Percentiles rank a stretch among this genome's conserved stretches.
Conservation (phyloP, 2,329 filamentous ascomycete genomes). For the Chrysoporthe cubensis region DNA sequence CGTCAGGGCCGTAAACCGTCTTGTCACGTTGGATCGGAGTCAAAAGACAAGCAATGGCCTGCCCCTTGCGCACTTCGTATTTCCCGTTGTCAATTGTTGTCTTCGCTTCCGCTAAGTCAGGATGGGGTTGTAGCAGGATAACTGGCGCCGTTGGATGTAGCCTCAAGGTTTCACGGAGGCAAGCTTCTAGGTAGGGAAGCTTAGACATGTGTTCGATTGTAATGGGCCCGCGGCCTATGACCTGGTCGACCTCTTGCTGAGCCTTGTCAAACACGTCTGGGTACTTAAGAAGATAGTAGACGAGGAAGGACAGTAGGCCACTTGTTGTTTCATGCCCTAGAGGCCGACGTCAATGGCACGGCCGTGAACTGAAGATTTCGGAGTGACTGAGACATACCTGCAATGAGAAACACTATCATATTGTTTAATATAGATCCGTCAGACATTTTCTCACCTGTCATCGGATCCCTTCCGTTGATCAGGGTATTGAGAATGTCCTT, state of each 20-base stretch:
- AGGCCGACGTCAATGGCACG: neutral
- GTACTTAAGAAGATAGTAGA: conserved; percentile 28
- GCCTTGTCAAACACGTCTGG: conserved; percentile 27
- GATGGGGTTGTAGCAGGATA: conserved; percentile 19
- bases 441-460: conserved; percentile 29
- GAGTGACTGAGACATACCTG: neutral
- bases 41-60: conserved; percentile 23
- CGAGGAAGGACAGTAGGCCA: conserved; percentile 27
- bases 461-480: conserved; percentile 29
- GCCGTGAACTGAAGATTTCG: neutral
- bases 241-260: conserved; percentile 30
- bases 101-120: conserved; percentile 16
- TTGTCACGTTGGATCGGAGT: conserved; percentile 29
- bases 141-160: neutral
- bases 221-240: conserved; percentile 26
- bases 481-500: conserved; percentile 30
- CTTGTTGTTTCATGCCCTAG: conserved; percentile 31
- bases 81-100: conserved; percentile 24
- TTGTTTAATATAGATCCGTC: conserved; percentile 30
- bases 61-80: conserved; percentile 24
- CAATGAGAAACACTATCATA: conserved; percentile 27
- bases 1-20: conserved; percentile 29
- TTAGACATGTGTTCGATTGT: conserved; percentile 25
- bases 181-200: conserved; percentile 30
- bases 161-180: conserved; percentile 29